Conservation (phyloP, 2,329 filamentous ascomycete species). For the Rosellinia necatrix region DNA sequence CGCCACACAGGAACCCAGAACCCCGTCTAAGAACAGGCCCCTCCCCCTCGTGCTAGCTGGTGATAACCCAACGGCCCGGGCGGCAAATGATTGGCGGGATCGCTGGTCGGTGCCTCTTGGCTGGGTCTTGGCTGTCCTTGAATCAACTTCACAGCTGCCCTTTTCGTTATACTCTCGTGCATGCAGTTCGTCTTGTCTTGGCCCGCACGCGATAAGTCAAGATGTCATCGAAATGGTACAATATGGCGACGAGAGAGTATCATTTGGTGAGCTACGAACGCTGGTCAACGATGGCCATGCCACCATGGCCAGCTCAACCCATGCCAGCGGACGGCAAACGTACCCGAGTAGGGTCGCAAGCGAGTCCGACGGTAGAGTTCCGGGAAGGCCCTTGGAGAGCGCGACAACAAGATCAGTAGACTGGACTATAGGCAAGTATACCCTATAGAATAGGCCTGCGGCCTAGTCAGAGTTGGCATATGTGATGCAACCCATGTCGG, state of each 20-base stretch:
- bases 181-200: conserved; percentile 1
- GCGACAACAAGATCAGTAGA: background rate
- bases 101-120: conserved; percentile 9
- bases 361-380: background rate
- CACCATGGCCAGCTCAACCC: background rate
- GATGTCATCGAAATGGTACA: conserved; percentile 21
- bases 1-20: too few species aligned
- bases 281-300: background rate
- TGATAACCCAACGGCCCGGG: conserved; percentile 2
- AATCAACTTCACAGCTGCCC: conserved; percentile 26
- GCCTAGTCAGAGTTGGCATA: background rate
- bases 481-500: background rate
- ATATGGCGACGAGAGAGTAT: conserved; percentile 8
- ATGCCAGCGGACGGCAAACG: background rate
- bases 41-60: background rate
- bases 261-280: background rate
- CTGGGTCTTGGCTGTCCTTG: conserved; percentile 22
- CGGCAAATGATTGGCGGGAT: conserved; percentile 17
- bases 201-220: background rate
- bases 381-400: background rate
- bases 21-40: background rate
- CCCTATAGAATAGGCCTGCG: background rate
- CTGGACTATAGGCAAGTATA: background rate
- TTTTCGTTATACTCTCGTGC: conserved; percentile 16
- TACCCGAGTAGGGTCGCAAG: background rate